Conservation (phyloP, 1,139 yeast genomes). For the Wickerhamomyces sp. region DNA sequence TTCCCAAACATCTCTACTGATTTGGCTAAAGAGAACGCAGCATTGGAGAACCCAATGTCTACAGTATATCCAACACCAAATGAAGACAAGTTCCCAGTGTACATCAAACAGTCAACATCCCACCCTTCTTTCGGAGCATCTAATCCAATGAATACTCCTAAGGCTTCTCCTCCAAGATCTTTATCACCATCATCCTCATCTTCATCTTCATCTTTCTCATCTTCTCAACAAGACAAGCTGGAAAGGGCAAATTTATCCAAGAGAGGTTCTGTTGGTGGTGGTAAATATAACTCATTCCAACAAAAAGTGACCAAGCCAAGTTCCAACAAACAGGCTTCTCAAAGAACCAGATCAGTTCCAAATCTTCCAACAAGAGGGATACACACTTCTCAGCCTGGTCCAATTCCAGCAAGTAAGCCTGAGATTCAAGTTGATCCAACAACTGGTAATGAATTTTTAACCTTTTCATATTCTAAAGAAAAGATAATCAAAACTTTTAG, state of each 20-base stretch:
- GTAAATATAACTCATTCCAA: neutral
- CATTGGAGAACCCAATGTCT: neutral
- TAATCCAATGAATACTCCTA: neutral
- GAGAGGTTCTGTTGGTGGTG: neutral
- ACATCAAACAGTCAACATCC: neutral
- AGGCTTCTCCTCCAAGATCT: neutral
- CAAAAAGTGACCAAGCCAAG: neutral
- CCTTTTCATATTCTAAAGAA: slow-evolving; percentile 25
- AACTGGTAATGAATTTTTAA: slow-evolving; percentile 24
- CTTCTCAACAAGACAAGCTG: neutral
- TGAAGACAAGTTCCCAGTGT: neutral
- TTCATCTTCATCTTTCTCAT: neutral
- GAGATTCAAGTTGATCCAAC: slow-evolving; percentile 14
- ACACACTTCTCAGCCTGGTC: slow-evolving; percentile 26
- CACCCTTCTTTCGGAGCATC: neutral
- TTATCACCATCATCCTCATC: neutral
- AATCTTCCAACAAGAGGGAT: slow-evolving; percentile 2
- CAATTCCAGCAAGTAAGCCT: slow-evolving; percentile 28
- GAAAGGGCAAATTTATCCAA: neutral
- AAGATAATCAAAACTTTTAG: slow-evolving; percentile 24
- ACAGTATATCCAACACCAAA: slow-evolving; percentile 1
- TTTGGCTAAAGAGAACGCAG: slow-evolving; percentile 3
- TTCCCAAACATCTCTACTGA: slow-evolving; percentile 17
- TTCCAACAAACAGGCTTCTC: slow-evolving; percentile 1
- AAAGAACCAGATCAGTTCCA: slow-evolving; percentile 11